Conservation (phyloP, 2,329 filamentous ascomycete genomes). For the Microsporum canis region DNA sequence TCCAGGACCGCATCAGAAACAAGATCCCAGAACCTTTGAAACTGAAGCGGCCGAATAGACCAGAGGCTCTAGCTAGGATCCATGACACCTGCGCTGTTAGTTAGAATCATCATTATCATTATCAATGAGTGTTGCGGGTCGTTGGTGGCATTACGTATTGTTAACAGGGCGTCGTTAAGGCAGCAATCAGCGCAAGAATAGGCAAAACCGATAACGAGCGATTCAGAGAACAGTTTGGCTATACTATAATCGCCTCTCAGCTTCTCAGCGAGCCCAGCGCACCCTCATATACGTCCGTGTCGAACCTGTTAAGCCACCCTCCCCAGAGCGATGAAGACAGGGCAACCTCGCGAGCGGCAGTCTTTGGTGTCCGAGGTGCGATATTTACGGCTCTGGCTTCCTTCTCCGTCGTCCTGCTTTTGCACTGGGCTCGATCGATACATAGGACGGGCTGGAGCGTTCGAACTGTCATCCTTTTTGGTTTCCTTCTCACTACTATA, state of each 20-base stretch:
- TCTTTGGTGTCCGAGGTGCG: slow-evolving; percentile 53
- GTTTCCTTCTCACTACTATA: slow-evolving; percentile 40
- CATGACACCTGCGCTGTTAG: slow-evolving; percentile 41
- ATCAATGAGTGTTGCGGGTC: neutral
- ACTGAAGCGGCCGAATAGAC: slow-evolving; percentile 22
- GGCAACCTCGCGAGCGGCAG: slow-evolving; percentile 26
- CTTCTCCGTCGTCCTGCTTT: slow-evolving; percentile 52
- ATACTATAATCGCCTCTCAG: slow-evolving; percentile 84
- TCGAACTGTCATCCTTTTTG: slow-evolving; percentile 29
- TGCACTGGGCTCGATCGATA: slow-evolving; percentile 59
- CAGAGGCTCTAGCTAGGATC: slow-evolving; percentile 27
- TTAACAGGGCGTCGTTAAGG: slow-evolving; percentile 33
- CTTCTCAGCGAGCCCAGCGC: slow-evolving; percentile 56
- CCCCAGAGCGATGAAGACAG: slow-evolving; percentile 22
- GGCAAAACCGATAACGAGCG: slow-evolving; percentile 67
- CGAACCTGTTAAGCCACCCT: slow-evolving; percentile 23
- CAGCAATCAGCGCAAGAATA: slow-evolving; percentile 49
- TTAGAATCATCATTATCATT: neutral
- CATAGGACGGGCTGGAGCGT: slow-evolving; percentile 34
- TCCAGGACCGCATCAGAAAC: slow-evolving; percentile 39
- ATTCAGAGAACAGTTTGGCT: slow-evolving; percentile 87
- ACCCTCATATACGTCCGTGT: slow-evolving; percentile 30
- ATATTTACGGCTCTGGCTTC: slow-evolving; percentile 52
- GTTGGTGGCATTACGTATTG: neutral
- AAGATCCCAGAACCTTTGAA: slow-evolving; percentile 40